phyloP scores from a whole-genome alignment of 495 filamentous ascomycete species.

The Xylaria intraflava region DNA sequence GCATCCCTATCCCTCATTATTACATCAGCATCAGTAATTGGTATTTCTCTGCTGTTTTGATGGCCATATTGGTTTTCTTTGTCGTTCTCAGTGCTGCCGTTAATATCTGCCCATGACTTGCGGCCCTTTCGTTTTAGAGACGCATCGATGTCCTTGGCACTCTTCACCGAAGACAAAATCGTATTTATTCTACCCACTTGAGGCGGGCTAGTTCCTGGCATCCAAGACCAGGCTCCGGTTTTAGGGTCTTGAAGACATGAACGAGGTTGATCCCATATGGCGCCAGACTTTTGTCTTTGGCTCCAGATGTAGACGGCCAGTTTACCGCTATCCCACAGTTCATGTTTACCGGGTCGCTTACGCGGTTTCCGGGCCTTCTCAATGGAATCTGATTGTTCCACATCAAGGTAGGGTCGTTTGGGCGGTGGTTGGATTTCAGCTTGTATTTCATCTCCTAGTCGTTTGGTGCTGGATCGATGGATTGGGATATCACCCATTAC shows the following conservation, averaged over 20 bases:
- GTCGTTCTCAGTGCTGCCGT: background rate
- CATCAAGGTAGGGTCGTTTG: constrained; percentile 14
- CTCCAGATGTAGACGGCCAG: constrained; percentile 26
- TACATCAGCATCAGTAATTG: background rate
- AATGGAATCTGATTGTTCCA: background rate
- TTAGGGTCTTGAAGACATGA: constrained; percentile 19
- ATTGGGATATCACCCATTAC: constrained; percentile 11
- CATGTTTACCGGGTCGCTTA: constrained; percentile 17
- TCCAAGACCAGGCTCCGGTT: constrained; percentile 21
- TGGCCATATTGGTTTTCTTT: background rate
- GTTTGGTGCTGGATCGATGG: constrained; percentile 10
- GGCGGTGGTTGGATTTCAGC: background rate
- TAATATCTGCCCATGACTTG: background rate
- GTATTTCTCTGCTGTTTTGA: background rate
- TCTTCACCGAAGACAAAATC: constrained; percentile 18
- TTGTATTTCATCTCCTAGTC: constrained; percentile 13
- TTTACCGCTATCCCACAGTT: constrained; percentile 22
- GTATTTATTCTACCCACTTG: constrained; percentile 5
- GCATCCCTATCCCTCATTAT: background rate
- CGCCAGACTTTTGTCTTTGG: constrained; percentile 15
- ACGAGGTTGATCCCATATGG: constrained; percentile 19
- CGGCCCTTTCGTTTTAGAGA: constrained; percentile 7
- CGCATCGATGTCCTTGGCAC: constrained; percentile 8
- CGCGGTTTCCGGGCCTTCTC: constrained; percentile 8
- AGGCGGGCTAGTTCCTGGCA: constrained; percentile 7